Conservation (phyloP, 164 flowering plant species). For the Vitis riparia region DNA sequence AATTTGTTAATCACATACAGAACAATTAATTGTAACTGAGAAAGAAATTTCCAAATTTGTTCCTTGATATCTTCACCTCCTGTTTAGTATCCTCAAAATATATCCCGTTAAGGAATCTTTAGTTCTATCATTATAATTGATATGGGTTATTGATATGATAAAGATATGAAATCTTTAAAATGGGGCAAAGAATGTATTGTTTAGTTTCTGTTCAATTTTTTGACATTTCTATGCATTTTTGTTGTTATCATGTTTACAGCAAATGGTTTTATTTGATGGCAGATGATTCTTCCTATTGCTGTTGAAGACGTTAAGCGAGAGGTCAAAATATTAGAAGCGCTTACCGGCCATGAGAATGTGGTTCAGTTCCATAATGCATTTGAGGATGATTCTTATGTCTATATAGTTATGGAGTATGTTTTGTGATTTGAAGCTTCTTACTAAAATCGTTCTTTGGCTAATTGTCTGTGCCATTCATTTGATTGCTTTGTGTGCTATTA, state of each 20-base stretch:
- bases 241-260: slow-evolving; percentile 5
- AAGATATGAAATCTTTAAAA: no score
- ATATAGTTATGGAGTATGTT: slow-evolving; percentile 96
- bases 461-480: background rate
- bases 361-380: slow-evolving; percentile 91
- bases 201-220: background rate
- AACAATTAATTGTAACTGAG: no score
- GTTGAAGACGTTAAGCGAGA: slow-evolving; percentile 99
- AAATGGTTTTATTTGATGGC: slow-evolving; percentile 26
- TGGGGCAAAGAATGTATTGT: background rate
- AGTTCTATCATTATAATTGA: no score
- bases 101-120: no score
- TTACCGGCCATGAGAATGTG: slow-evolving; percentile 94
- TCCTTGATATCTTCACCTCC: no score
- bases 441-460: background rate
- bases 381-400: slow-evolving; percentile 88
- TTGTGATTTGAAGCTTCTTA: slow-evolving; percentile 3
- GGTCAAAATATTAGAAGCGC: slow-evolving; percentile 83
- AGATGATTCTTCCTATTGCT: slow-evolving; percentile 98
- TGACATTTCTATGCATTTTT: background rate
- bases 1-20: no score
- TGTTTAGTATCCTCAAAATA: no score
- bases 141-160: no score
- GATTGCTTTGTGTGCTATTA: background rate
- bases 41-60: no score